Evolutionary conservation across 371 early-diverging fungal species (phyloP).

Genomic region (Rhizomucor pusillus): DNA sequence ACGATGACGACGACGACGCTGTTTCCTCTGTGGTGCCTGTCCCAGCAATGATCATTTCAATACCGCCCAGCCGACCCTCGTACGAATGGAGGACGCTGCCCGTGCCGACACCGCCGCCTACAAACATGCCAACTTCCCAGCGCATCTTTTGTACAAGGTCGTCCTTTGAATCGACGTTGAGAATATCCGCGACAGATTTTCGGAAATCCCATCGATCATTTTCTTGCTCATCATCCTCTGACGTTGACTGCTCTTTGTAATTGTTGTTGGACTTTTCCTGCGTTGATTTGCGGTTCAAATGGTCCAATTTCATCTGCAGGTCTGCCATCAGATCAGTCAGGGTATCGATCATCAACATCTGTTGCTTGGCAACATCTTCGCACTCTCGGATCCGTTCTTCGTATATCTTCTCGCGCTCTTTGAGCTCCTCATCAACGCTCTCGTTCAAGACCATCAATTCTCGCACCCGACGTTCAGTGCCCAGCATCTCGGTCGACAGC

Average conservation of each 20-base stretch:
- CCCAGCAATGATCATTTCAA: conserved; percentile 45
- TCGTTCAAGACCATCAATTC: conserved; percentile 17
- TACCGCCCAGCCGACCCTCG: conserved; percentile 28
- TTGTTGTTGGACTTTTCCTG: conserved; percentile 3
- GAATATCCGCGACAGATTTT: conserved; percentile 24
- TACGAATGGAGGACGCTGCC: conserved; percentile 40
- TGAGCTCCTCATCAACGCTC: conserved; percentile 17
- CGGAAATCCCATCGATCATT: conserved; percentile 31
- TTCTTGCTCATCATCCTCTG: neutral
- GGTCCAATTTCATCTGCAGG: conserved; percentile 22
- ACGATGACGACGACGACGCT: neutral
- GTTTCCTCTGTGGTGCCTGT: conserved; percentile 27
- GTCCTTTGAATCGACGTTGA: conserved; percentile 31
- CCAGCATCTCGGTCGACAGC: conserved; percentile 23
- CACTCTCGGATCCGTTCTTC: conserved; percentile 25
- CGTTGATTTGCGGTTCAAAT: neutral
- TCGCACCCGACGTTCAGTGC: conserved; percentile 22
- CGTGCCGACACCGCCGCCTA: conserved; percentile 46
- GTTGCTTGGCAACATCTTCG: conserved; percentile 18
- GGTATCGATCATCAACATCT: conserved; percentile 23
- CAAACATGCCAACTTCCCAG: conserved; percentile 46
- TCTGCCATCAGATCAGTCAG: conserved; percentile 19
- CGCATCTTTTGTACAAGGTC: conserved; percentile 38
- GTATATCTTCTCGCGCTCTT: conserved; percentile 21
- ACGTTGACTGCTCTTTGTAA: neutral